Percentiles rank a stretch among this genome's conserved stretches.
These are phyloP conservation scores for Erythrobasidium yunnanense DNA, from an alignment of 768 basidiomycete genomes.

Conservation along the genomic window DNA sequence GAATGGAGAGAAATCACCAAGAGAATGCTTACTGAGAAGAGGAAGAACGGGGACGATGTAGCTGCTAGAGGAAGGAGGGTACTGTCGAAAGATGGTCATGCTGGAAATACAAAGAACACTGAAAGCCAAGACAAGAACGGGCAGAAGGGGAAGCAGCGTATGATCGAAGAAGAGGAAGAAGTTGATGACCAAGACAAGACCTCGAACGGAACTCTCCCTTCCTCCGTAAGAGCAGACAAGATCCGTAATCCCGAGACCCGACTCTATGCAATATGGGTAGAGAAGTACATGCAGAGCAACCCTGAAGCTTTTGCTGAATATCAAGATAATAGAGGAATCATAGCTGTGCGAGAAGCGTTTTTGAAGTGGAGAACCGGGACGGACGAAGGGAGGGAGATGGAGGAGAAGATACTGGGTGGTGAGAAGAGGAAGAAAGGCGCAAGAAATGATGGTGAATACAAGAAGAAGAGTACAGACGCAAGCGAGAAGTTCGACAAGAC, in stretches of 20 bases:
- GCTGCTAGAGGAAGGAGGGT: conserved; percentile 5
- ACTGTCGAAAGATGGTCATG: neutral
- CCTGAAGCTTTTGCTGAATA: conserved; percentile 54
- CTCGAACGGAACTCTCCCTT: neutral
- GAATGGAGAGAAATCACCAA: conserved; percentile 94
- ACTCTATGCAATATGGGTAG: conserved; percentile 73
- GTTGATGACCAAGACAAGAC: neutral
- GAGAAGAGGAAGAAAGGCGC: conserved; percentile 38
- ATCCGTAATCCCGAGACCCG: conserved; percentile 66
- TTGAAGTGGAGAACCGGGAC: conserved; percentile 53
- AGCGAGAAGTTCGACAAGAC: conserved; percentile 54
- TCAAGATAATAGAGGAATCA: conserved; percentile 67
- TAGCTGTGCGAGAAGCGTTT: conserved; percentile 68
- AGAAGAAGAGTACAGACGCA: conserved; percentile 31
- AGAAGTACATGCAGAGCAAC: conserved; percentile 58
- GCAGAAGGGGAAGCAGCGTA: conserved; percentile 30
- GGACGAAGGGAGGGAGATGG: conserved; percentile 46
- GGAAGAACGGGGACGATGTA: conserved; percentile 17
- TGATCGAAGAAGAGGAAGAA: conserved; percentile 48
- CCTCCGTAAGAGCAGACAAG: conserved; percentile 42
- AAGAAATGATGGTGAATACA: conserved; percentile 30
- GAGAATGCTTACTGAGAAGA: conserved; percentile 34
- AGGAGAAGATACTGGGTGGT: conserved; percentile 38
- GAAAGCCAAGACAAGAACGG: conserved; percentile 7
- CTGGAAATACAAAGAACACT: conserved; percentile 5